A percentile compares a stretch with the other conserved stretches of the same genome.
phyloP scores from a whole-genome alignment of 352 stramenopile genomes.

The Phytophthora agathidicida region DNA sequence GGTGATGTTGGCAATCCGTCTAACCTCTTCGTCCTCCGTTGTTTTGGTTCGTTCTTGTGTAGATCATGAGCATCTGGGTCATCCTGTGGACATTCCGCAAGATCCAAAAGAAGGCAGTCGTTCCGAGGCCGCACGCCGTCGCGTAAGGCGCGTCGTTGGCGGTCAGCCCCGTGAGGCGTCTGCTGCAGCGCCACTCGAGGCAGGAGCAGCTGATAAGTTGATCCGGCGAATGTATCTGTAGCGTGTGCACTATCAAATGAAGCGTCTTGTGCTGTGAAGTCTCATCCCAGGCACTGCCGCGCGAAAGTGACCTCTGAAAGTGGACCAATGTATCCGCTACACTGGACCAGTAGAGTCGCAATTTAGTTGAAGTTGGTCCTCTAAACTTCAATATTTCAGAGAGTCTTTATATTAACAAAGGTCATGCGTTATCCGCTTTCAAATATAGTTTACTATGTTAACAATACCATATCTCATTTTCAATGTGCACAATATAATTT shows the following conservation, averaged over 20 bases:
- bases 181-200: not conserved
- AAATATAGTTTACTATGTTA: not conserved
- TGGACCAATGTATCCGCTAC: constrained; percentile 7
- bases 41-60: constrained; percentile 13
- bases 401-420: constrained; percentile 4
- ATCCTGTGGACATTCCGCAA: constrained; percentile 49
- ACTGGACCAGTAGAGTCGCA: not conserved
- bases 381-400: too few species aligned
- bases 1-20: not conserved
- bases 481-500: not conserved
- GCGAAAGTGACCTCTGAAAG: constrained; percentile 9
- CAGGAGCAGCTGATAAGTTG: constrained; percentile 28
- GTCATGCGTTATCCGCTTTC: not conserved
- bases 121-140: constrained; percentile 30
- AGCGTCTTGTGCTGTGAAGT: constrained; percentile 19
- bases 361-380: constrained; percentile 9
- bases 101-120: constrained; percentile 43
- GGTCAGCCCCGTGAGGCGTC: not conserved
- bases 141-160: constrained; percentile 14
- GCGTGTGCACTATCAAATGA: constrained; percentile 37
- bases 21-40: constrained; percentile 2
- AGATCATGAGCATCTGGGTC: constrained; percentile 44
- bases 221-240: constrained; percentile 30
- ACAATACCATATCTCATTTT: not conserved
- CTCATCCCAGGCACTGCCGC: not conserved